Conservation (phyloP, 1,139 yeast species). For the Yamadazyma diospyri region DNA sequence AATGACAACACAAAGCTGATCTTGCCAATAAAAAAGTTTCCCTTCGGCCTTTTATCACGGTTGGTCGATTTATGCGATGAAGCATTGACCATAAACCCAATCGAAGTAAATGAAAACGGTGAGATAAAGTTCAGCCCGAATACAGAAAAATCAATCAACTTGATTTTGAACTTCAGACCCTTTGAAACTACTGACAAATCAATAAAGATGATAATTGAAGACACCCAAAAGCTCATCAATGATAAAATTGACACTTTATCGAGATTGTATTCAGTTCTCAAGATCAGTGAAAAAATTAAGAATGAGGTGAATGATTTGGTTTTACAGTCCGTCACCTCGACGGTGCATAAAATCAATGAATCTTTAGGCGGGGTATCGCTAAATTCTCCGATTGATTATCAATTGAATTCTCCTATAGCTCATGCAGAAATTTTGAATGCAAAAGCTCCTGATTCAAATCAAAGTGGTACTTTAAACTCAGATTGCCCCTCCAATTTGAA, state of each 20-base stretch:
- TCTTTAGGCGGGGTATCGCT: constrained; percentile 22
- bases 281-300: constrained; percentile 77
- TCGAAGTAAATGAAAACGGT: constrained; percentile 28
- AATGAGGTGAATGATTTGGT: constrained; percentile 78
- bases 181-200: constrained; percentile 66
- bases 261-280: constrained; percentile 71
- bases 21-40: constrained; percentile 45
- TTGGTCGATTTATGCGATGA: constrained; percentile 71
- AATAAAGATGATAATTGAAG: constrained; percentile 57
- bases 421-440: not conserved
- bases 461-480: not conserved
- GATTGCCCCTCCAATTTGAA: not conserved
- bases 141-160: constrained; percentile 61
- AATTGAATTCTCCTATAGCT: constrained; percentile 1
- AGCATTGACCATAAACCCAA: constrained; percentile 67
- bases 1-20: constrained; percentile 18
- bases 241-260: constrained; percentile 73
- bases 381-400: constrained; percentile 10
- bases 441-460: not conserved
- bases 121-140: constrained; percentile 59
- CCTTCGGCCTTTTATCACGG: constrained; percentile 63
- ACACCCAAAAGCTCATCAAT: constrained; percentile 59
- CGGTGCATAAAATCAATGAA: constrained; percentile 52
- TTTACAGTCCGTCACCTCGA: constrained; percentile 59
- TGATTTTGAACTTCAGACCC: constrained; percentile 50